Base-by-base conservation (phyloP, 2,329 filamentous ascomycete species). In the Bipolaris zeicola region DNA sequence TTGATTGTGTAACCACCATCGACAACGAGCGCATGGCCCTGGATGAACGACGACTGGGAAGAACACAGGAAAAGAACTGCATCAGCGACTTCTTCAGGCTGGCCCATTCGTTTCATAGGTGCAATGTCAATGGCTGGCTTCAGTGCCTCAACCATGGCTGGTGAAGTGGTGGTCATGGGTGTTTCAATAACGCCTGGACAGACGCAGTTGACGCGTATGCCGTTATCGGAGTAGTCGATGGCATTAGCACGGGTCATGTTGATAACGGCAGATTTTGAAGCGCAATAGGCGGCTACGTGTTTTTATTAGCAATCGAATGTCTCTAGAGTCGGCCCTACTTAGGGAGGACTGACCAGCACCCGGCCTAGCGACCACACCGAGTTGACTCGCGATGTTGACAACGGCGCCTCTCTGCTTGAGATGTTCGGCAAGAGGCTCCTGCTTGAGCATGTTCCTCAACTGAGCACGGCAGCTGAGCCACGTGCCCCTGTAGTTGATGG, bases 191-290 rank as follows among this genome's bases (percentile, higher is more conserved):
- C 81, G 10, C 79, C 76, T 0, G 84, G 85, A 57, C 85, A 87
- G 37, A 87, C 80, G 16, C 82, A 84, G 62, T 87, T 87, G 61
- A 87, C 81, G 47, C 85, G 79, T 50, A 87, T 85, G 1, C 50
- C 57, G 42, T 69, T 56, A 4, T 66, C 62, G 2, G 83, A 81
- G 63, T 86, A 85, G 60, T 87, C 81, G 18, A 85, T 84, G 1
- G 82, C 83, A 60, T 85, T 84, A 0, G 81, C 76, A 5, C 80
- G 75, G 0, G 85, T 87, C 80, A 87, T 80, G 20, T 81, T 82
- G 47, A 87, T 81, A 1, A 87, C 79, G 0, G 84, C 85, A 13
- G 83, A 80, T 59, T 87, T 87, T 3, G 83, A 85, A 0, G 80
- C 82, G 51, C 82, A 85, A 58, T 86, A 87, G 1, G 82, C 78